Evolutionary conservation across 768 basidiomycete species (phyloP).

Genomic region (Arthromyces matolae): DNA sequence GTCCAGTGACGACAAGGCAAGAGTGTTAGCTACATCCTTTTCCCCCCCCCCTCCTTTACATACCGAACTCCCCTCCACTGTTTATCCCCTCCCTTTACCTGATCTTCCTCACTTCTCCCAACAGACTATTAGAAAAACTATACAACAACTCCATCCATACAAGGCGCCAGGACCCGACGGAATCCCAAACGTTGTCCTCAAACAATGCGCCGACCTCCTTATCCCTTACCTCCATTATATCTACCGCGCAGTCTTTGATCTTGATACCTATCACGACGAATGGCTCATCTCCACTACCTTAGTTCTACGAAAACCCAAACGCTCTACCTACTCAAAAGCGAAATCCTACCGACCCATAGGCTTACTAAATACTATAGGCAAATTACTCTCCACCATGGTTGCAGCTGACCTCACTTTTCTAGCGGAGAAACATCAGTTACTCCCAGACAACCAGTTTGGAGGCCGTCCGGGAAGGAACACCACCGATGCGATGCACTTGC

Average conservation of each 20-base stretch:
- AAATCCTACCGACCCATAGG: slow-evolving; percentile 33
- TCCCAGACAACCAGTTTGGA: slow-evolving; percentile 20
- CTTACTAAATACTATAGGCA: slow-evolving; percentile 27
- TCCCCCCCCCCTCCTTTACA: slow-evolving; percentile 13
- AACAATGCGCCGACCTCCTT: slow-evolving; percentile 9
- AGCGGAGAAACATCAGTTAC: slow-evolving; percentile 26
- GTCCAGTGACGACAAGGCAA: slow-evolving; percentile 3
- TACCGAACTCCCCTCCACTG: neutral
- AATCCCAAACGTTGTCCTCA: slow-evolving; percentile 21
- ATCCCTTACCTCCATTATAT: slow-evolving; percentile 14
- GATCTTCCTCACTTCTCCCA: neutral
- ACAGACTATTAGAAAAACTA: slow-evolving; percentile 2
- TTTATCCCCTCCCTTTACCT: slow-evolving; percentile 10
- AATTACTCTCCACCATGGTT: slow-evolving; percentile 23
- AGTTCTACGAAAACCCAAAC: slow-evolving; percentile 33
- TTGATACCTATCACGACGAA: slow-evolving; percentile 23
- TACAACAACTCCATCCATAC: slow-evolving; percentile 19
- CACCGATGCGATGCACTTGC: slow-evolving; percentile 30
- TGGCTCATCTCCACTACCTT: slow-evolving; percentile 27
- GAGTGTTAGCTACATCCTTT: slow-evolving; percentile 10
- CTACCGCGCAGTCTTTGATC: slow-evolving; percentile 24
- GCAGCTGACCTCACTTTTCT: slow-evolving; percentile 22
- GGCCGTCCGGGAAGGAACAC: slow-evolving; percentile 36
- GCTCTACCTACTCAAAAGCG: slow-evolving; percentile 28
- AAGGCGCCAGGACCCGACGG: slow-evolving; percentile 22